Evolutionary conservation across 768 basidiomycete genomes (phyloP).

Genomic region (Obba rivulosa): DNA sequence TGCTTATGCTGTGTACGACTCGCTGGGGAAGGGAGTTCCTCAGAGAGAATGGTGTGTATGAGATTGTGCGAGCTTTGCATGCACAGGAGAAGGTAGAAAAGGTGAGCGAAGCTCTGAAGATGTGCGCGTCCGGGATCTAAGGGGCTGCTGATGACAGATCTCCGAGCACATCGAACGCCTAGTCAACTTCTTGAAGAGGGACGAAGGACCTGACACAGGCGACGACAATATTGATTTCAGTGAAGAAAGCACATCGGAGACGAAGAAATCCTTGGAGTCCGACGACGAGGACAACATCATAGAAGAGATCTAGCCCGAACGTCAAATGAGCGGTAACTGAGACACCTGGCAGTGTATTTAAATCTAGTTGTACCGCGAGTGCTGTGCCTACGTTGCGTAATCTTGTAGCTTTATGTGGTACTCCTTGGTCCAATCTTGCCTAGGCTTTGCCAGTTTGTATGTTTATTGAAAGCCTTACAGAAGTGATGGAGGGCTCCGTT

Average conservation of each 20-base stretch:
- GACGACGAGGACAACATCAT: constrained; percentile 72
- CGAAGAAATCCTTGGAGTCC: constrained; percentile 21
- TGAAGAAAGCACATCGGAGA: constrained; percentile 11
- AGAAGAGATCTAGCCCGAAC: constrained; percentile 53
- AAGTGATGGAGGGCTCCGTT: no score
- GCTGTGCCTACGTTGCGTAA: no score
- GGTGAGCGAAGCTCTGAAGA: constrained; percentile 33
- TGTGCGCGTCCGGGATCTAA: background rate
- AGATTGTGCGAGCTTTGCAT: constrained; percentile 76
- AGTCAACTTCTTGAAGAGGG: constrained; percentile 79
- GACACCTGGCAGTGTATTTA: no score
- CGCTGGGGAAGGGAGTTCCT: constrained; percentile 83
- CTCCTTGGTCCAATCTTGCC: no score
- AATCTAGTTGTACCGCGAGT: no score
- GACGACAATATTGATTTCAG: constrained; percentile 29
- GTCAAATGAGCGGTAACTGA: no score
- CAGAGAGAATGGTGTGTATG: constrained; percentile 78
- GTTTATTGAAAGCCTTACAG: no score
- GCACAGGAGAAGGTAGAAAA: constrained; percentile 74
- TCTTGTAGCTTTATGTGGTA: no score
- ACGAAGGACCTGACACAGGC: constrained; percentile 52
- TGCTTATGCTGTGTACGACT: constrained; percentile 85
- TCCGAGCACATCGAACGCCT: constrained; percentile 84
- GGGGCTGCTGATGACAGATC: constrained; percentile 45
- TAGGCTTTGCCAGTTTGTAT: no score